These are phyloP conservation scores for Hemileia vastatrix DNA, from an alignment of 1,284 basidiomycete genomes.

Conservation along the genomic window DNA sequence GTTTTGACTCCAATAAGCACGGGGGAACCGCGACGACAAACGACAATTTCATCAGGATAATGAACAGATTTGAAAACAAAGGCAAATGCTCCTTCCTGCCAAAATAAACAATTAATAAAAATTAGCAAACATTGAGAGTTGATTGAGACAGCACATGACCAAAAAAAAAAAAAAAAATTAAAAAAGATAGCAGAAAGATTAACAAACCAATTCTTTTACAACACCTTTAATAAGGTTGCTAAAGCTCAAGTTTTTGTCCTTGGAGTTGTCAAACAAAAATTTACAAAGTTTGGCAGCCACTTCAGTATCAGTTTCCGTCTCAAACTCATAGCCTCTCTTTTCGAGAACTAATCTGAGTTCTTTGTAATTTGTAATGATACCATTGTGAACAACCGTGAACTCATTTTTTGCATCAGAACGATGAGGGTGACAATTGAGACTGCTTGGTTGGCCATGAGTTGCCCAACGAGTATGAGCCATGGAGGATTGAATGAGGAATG, in stretches of 20 bases:
- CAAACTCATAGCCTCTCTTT: conserved; percentile 90
- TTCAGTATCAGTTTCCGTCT: conserved; percentile 96
- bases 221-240: conserved; percentile 89
- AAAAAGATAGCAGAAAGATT: too few relatives aligned
- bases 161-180: background rate
- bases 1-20: conserved; percentile 98
- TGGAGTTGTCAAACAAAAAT: conserved; percentile 91
- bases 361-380: conserved; percentile 82
- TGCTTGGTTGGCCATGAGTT: conserved; percentile 70
- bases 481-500: conserved; percentile 77
- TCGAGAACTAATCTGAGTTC: conserved; percentile 87
- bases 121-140: background rate
- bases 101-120: background rate
- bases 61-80: conserved; percentile 98
- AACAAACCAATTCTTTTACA: conserved; percentile 71
- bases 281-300: conserved; percentile 91
- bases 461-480: conserved; percentile 99
- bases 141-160: background rate
- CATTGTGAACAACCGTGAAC: conserved; percentile 95
- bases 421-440: conserved; percentile 88
- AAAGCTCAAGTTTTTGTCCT: conserved; percentile 78
- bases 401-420: conserved; percentile 70
- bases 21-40: conserved; percentile 91
- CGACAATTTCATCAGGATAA: conserved; percentile 93
- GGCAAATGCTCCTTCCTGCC: conserved; percentile 86